Base-by-base conservation (phyloP, 345 rosid genomes). In the Reutealis trisperma region DNA sequence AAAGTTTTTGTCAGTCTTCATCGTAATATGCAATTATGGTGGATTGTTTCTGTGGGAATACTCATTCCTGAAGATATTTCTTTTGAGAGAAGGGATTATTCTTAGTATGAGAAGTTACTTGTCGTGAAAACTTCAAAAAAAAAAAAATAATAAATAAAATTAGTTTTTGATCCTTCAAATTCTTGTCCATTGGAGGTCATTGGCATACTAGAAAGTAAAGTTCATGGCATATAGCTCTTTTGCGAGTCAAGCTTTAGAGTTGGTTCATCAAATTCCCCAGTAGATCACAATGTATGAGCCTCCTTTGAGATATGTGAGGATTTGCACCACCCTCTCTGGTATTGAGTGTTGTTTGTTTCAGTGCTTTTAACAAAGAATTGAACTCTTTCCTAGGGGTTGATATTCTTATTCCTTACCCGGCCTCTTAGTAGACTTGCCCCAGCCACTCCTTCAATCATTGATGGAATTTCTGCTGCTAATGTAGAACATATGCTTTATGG, bases 391-490 rank as follows among this genome's bases (percentile, higher is more conserved):
- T 4, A 16, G 22, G 22, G 8, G 41, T 3, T 8, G n/a, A n/a
- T n/a, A n/a, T n/a, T 47, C 41, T 44, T 25, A 45, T 7, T 30
- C 37, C 22, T 41, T 8, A 44, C 19, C 41, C 10, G 2, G 21
- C 54, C 58, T 3, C 66, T 42, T 59, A 58, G 27, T 59, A 15
- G 55, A 49, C 24, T 37, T 72, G 37, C 65, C 49, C 0, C 22
- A 12, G 65, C 14, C 1, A 70, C 42, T 27, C 37, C 6, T 71
- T n/a, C n/a, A n/a, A 57, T 37, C 24, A 8, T 47, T 51, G 42
- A 27, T 52, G 73, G 11, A 54, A 25, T 45, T 51, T 51, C 11
- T 69, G 60, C 72, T 25, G 58, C 57, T 71, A 57, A 51, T 63
- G 60, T 47, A 67, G 68, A 27, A 10, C 9, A 16, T 16, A 18